Evolutionary conservation across 2,329 filamentous ascomycete genomes (phyloP).

Genomic region (Seiridium unicorne): DNA sequence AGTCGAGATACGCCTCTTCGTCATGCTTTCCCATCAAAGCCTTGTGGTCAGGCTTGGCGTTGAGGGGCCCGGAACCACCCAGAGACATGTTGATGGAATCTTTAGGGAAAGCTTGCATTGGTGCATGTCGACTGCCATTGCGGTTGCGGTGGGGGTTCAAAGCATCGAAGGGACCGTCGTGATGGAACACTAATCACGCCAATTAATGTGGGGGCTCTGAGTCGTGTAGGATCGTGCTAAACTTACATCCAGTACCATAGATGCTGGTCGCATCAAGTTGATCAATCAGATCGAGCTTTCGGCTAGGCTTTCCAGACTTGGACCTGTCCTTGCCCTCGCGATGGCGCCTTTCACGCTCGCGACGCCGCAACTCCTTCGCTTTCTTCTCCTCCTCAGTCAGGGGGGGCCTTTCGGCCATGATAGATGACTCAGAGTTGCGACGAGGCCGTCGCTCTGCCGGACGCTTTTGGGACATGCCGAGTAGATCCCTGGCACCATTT

Average conservation of each 20-base stretch:
- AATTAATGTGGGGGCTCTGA: background rate
- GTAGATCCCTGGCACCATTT: conserved; percentile 31
- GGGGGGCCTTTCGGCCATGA: conserved; percentile 51
- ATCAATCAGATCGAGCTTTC: conserved; percentile 84
- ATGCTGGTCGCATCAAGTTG: conserved; percentile 95
- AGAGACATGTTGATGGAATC: conserved; percentile 90
- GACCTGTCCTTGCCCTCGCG: conserved; percentile 52
- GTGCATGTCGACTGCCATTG: conserved; percentile 76
- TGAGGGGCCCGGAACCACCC: conserved; percentile 82
- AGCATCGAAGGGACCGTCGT: conserved; percentile 96
- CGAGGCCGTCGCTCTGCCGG: conserved; percentile 52
- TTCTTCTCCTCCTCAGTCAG: conserved; percentile 60
- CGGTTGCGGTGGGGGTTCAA: conserved; percentile 93
- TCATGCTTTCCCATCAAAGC: conserved; percentile 79
- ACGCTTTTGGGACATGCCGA: conserved; percentile 37
- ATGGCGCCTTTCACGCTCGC: conserved; percentile 50
- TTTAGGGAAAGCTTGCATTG: conserved; percentile 94
- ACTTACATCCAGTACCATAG: conserved; percentile 85
- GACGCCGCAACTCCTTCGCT: conserved; percentile 44
- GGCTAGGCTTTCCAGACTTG: conserved; percentile 38
- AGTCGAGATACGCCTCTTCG: conserved; percentile 87
- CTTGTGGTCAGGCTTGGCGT: conserved; percentile 77
- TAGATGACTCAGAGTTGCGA: conserved; percentile 78
- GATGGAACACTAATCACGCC: conserved; percentile 76
- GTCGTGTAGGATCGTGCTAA: too few relatives aligned